Percentiles rank a stretch among this genome's conserved stretches.
Evolutionary conservation across 202 grass and related monocot species (phyloP).

Genomic region (Cymbopogon flexuosus): DNA sequence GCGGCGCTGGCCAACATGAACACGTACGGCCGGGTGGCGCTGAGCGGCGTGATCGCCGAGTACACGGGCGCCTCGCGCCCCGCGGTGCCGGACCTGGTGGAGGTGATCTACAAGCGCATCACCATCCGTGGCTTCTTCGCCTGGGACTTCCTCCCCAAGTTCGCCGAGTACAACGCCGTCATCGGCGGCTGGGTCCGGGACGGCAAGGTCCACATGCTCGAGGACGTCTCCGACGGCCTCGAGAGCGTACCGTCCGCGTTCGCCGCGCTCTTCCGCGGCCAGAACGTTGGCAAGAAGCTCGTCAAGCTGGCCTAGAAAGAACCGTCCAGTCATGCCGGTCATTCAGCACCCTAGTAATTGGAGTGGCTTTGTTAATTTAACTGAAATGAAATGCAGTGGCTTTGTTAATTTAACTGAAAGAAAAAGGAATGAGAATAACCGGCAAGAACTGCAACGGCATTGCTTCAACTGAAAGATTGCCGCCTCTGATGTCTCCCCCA

Average conservation of each 20-base stretch:
- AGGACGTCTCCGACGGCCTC: conserved; percentile 45
- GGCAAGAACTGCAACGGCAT: neutral
- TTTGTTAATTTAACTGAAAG: neutral
- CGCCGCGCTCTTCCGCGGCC: conserved; percentile 25
- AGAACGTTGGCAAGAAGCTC: conserved; percentile 34
- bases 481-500: no score
- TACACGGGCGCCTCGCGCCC: conserved; percentile 32
- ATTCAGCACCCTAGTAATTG: neutral
- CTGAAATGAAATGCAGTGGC: neutral
- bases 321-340: neutral
- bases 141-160: conserved; percentile 34
- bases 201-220: conserved; percentile 31
- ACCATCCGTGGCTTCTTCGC: conserved; percentile 49
- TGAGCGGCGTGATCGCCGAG: conserved; percentile 58
- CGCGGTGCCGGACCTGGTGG: conserved; percentile 31
- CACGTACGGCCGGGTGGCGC: conserved; percentile 47
- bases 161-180: conserved; percentile 18
- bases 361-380: neutral
- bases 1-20: conserved; percentile 79
- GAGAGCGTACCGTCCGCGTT: conserved; percentile 46
- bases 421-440: neutral
- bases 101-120: conserved; percentile 61
- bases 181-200: conserved; percentile 32
- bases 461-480: neutral
- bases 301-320: neutral